Conservation (phyloP, 345 rosid genomes). For the Turnera subulata region DNA sequence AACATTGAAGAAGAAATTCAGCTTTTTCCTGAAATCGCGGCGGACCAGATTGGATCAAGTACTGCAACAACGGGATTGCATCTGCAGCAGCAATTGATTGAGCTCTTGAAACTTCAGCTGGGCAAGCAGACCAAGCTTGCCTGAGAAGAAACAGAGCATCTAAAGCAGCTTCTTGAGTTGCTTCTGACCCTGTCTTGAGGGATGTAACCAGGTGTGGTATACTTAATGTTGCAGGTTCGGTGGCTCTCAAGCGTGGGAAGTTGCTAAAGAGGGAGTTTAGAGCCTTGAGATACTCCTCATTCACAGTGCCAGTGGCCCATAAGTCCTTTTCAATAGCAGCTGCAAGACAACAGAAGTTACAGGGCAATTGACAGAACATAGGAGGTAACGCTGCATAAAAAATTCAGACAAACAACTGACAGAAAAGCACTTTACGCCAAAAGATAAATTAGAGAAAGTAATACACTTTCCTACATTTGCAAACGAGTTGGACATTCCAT, state of each 20-base stretch:
- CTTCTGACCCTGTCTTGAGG: conserved; percentile 95
- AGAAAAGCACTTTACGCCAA: too few relatives aligned
- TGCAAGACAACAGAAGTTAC: conserved; percentile 34
- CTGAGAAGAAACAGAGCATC: conserved; percentile 91
- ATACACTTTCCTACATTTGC: too few relatives aligned
- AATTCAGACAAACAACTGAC: background rate
- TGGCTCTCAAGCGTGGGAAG: conserved; percentile 96
- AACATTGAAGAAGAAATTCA: conserved; percentile 89
- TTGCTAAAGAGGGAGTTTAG: conserved; percentile 84
- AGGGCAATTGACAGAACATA: background rate
- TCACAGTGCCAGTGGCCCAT: conserved; percentile 96
- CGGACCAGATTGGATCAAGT: conserved; percentile 98
- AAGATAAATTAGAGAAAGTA: too few relatives aligned
- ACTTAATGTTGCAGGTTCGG: conserved; percentile 95
- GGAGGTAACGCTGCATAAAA: conserved; percentile 3
- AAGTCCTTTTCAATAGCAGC: conserved; percentile 98
- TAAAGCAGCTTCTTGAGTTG: conserved; percentile 97
- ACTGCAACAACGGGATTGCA: conserved; percentile 93
- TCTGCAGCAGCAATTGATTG: conserved; percentile 98
- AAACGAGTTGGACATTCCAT: too few relatives aligned
- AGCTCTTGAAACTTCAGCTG: conserved; percentile 93
- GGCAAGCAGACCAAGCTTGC: conserved; percentile 99
- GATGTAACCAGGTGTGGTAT: conserved; percentile 94
- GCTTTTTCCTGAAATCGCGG: conserved; percentile 99
- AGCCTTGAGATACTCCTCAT: conserved; percentile 93